Base-by-base conservation (phyloP, 768 basidiomycete species). In the Amyloporia xantha region DNA sequence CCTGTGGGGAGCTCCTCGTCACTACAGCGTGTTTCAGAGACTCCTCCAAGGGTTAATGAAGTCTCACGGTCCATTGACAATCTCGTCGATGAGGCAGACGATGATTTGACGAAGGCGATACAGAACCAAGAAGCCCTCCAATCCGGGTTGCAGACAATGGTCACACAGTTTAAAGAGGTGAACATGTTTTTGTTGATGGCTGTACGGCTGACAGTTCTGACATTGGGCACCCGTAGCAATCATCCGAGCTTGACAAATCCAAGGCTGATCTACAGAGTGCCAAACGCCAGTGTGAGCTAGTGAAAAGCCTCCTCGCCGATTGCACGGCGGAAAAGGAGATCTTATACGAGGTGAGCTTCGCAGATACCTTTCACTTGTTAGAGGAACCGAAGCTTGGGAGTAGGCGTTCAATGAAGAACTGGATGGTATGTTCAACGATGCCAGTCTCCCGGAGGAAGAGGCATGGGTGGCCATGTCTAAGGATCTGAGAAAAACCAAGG, bases 371-470 rank as follows among this genome's bases (percentile, higher is more conserved):
- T n/a, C n/a, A n/a, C n/a, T n/a, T n/a, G n/a, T n/a, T n/a, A n/a
- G n/a, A n/a, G n/a, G n/a, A n/a, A n/a, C n/a, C n/a, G n/a, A n/a
- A n/a, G n/a, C n/a, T n/a, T 37, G 41, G 21, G 19, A 35, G 1
- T 53, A 94, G 91, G 87, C 90, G 2, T 94, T 96, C 70, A 95
- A 96, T 63, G 91, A 92, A 61, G 92, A 95, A 63, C 74, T 96
- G 26, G 91, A 93, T 55, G 81, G 78, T 15, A 90, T 95, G 88
- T 95, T 83, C 66, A 84, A 86, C 44, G 90, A 93, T 50, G 79
- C 78, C 23, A 78, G 85, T 51, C 77, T 94, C 42, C 90, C 92
- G 10, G 81, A 82, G 19, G 80, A 84, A 41, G 88, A 92, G 24
- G 58, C 91, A 1, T 93, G 86, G 81, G 62, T 69, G n/a, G 84